A percentile compares a stretch with the other conserved stretches of the same genome.
These are phyloP conservation scores for Seiridium cupressi DNA, from an alignment of 2,329 filamentous ascomycete species.

Conservation along the genomic window DNA sequence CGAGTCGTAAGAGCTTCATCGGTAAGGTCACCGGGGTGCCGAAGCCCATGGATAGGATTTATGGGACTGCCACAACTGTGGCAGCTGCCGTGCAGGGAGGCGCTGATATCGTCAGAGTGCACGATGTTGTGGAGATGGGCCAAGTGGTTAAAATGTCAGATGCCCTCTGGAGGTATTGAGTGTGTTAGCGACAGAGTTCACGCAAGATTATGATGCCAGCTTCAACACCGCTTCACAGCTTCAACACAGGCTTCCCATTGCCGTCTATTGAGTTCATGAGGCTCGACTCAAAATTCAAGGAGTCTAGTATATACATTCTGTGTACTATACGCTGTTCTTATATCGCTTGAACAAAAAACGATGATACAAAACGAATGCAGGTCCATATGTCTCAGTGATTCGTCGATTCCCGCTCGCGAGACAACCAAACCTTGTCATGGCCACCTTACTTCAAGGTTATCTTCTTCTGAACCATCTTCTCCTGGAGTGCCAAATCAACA, in stretches of 20 bases:
- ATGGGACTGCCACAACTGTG: constrained; percentile 87
- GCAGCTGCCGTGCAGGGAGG: constrained; percentile 82
- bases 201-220: too few relatives aligned
- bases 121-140: constrained; percentile 85
- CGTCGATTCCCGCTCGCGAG: too few relatives aligned
- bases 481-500: too few relatives aligned
- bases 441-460: too few relatives aligned
- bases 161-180: constrained; percentile 74
- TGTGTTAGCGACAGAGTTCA: not conserved
- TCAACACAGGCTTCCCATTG: not conserved
- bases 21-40: constrained; percentile 76
- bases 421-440: too few relatives aligned
- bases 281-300: too few relatives aligned
- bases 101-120: constrained; percentile 88
- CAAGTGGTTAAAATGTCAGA: constrained; percentile 85
- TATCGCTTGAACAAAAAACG: too few relatives aligned
- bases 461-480: too few relatives aligned
- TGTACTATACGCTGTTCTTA: too few relatives aligned
- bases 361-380: too few relatives aligned
- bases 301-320: too few relatives aligned
- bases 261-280: not conserved
- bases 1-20: constrained; percentile 87
- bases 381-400: too few relatives aligned
- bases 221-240: not conserved
- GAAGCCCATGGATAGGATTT: constrained; percentile 67